phyloP scores from a whole-genome alignment of 2,329 filamentous ascomycete species.

The Cordyceps fumosorosea region DNA sequence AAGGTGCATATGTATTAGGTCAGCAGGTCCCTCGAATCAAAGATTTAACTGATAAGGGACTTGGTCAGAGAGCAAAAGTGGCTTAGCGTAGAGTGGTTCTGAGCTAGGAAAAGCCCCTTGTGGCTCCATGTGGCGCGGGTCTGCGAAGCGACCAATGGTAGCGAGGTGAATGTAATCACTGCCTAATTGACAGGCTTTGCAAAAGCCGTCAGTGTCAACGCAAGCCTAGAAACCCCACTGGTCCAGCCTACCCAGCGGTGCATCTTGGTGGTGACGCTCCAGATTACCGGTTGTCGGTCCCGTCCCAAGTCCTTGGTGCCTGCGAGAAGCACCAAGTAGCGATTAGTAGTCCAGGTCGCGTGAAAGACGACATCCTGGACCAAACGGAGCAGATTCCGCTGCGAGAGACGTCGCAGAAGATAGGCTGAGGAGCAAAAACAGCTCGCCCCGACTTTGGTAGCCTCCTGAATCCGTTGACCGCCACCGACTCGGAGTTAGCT shows the following conservation, averaged over 20 bases:
- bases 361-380: background rate
- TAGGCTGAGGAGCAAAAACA: background rate
- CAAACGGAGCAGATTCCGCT: background rate
- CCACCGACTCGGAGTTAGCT: constrained; percentile 10
- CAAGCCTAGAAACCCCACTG: constrained; percentile 4
- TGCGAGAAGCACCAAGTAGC: constrained; percentile 6
- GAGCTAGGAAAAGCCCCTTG: constrained; percentile 8
- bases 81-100: background rate
- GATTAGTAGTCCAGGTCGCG: background rate
- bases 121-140: background rate
- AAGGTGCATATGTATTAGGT: constrained; percentile 9
- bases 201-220: constrained; percentile 6
- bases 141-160: constrained; percentile 18
- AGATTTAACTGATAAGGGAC: constrained; percentile 8
- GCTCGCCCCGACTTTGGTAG: background rate
- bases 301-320: constrained; percentile 8
- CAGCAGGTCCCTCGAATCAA: constrained; percentile 1
- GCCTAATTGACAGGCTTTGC: constrained; percentile 3
- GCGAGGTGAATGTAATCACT: constrained; percentile 22
- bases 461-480: constrained; percentile 2
- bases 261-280: constrained; percentile 12
- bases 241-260: background rate
- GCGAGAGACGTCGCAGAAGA: background rate
- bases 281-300: constrained; percentile 10
- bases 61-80: background rate